Base-by-base conservation (phyloP, 2,329 filamentous ascomycete species). In the Xylaria sp. region DNA sequence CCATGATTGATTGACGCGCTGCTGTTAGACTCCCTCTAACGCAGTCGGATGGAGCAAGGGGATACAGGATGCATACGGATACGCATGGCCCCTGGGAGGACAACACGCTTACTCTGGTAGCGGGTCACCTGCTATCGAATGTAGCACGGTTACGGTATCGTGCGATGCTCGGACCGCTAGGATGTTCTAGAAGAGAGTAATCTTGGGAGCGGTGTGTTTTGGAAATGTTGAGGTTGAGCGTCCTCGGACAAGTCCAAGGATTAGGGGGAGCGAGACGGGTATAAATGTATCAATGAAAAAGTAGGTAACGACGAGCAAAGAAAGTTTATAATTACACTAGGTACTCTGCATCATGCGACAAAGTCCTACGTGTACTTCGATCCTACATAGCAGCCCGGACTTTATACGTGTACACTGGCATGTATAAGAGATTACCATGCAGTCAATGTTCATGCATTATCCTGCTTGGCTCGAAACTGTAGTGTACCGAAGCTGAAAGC, bases 131-230 rank as follows among this genome's bases (percentile, higher is more conserved):
- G 63, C 62, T 64, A 63, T 66, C 66, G 56, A 63, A 64, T 69
- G 43, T 25, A 62, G 68, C 55, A 65, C 39, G 51, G 57, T 46
- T 39, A 33, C 43, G 46, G 66, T 20, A 56, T 71, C 57, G 59
- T 62, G 68, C 54, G 66, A 69, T 71, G 41, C 49, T 66, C 69
- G 60, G 69, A 58, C 62, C 62, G 62, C 54, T 43, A 51, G 28
- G n/a, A 51, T 54, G 20, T 25, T n/a, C 36, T 20, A 8, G n/a
- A 20, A 20, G 31, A 41, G 20, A 54, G 43, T 31, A 49, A 33
- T 8, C 20, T 1, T 12, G 9, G n/a, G 46, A 61, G 65, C 67
- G 69, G 69, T 70, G 69, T 71, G 69, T 71, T 67, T 71, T 68
- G 69, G 10, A 64, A 67, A 57, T 60, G 67, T 69, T 69, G 69